A percentile compares a stretch with the other conserved stretches of the same genome.
Conservation (phyloP, 2,329 filamentous ascomycete species). For the Alternaria infectoria region DNA sequence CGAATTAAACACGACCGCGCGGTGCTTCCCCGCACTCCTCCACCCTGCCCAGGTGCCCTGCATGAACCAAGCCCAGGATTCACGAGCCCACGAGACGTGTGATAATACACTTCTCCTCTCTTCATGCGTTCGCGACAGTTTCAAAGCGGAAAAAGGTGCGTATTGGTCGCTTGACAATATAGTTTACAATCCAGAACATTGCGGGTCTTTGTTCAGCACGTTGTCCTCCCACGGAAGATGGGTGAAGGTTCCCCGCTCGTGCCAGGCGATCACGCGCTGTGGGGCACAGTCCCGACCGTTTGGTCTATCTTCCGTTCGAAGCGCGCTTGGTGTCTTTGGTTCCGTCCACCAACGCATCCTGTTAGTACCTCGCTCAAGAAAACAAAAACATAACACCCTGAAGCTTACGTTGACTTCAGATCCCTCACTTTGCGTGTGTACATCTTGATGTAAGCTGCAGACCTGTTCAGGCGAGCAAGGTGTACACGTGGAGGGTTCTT, state of each 20-base stretch:
- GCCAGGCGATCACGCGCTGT: constrained; percentile 8
- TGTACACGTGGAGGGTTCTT: background rate
- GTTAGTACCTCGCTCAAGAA: background rate
- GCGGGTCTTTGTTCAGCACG: background rate
- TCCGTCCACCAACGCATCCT: background rate
- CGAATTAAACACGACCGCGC: constrained; percentile 17
- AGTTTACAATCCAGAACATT: background rate
- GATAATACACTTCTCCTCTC: background rate
- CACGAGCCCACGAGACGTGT: background rate
- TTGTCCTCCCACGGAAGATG: background rate
- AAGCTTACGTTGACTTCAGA: background rate
- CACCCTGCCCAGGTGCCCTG: constrained; percentile 6
- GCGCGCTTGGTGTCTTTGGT: background rate
- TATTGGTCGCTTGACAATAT: background rate
- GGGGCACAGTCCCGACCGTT: constrained; percentile 8
- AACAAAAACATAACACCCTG: background rate
- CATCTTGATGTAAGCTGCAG: background rate
- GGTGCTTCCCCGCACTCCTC: constrained; percentile 32
- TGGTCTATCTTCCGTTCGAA: constrained; percentile 4
- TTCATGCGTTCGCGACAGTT: background rate
- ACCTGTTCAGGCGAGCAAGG: background rate
- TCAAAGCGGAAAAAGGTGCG: background rate
- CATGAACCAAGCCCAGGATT: constrained; percentile 20
- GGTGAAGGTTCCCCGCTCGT: constrained; percentile 4
- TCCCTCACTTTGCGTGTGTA: background rate